phyloP scores from a whole-genome alignment of 495 filamentous ascomycete genomes.

The Oidiodendron maius region DNA sequence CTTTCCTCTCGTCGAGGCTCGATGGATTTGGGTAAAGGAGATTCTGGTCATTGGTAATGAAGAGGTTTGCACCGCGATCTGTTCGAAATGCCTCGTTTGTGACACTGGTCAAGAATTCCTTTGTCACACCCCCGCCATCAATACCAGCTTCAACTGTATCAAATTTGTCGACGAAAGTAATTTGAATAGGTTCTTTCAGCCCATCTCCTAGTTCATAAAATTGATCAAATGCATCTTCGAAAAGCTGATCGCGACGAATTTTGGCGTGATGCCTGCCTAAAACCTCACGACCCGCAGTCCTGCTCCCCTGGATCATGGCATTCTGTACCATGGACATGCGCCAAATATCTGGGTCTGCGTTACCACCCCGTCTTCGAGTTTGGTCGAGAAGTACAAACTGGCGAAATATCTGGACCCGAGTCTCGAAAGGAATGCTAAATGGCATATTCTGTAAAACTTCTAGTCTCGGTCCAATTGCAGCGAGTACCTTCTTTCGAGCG shows the following conservation, averaged over 20 bases:
- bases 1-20: slow-evolving; percentile 66
- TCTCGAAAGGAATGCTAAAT: slow-evolving; percentile 91
- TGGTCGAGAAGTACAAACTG: slow-evolving; percentile 87
- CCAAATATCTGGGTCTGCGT: slow-evolving; percentile 75
- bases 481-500: slow-evolving; percentile 60
- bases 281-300: slow-evolving; percentile 36
- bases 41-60: slow-evolving; percentile 84
- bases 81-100: slow-evolving; percentile 80
- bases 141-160: slow-evolving; percentile 85
- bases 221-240: slow-evolving; percentile 77
- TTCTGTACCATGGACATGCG: slow-evolving; percentile 53
- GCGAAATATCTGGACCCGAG: slow-evolving; percentile 88
- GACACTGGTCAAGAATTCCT: slow-evolving; percentile 91
- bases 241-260: slow-evolving; percentile 74
- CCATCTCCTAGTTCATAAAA: slow-evolving; percentile 78
- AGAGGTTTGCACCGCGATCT: slow-evolving; percentile 46
- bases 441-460: slow-evolving; percentile 95
- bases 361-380: slow-evolving; percentile 64
- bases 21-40: slow-evolving; percentile 85
- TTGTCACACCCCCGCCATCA: slow-evolving; percentile 95
- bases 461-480: slow-evolving; percentile 72
- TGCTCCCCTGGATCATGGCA: slow-evolving; percentile 13
- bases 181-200: slow-evolving; percentile 95
- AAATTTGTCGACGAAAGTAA: slow-evolving; percentile 93
- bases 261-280: slow-evolving; percentile 71